Percentiles rank a stretch among this genome's conserved stretches.
These are phyloP conservation scores for Tuber indicum DNA, from an alignment of 495 filamentous ascomycete genomes.

Conservation along the genomic window DNA sequence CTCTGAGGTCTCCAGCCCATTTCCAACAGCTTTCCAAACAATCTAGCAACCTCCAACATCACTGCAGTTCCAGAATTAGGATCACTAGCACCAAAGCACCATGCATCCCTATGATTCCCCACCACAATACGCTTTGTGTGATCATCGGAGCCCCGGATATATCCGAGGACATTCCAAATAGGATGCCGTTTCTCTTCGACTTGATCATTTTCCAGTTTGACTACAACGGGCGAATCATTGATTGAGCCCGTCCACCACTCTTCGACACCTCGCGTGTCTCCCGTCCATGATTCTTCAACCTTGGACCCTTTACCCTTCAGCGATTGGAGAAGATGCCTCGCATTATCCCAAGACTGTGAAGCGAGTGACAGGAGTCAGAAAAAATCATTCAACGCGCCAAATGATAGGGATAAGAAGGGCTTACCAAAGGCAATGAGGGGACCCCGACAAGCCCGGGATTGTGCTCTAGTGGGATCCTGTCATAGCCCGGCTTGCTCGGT, in stretches of 20 bases:
- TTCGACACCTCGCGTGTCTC: constrained; percentile 62
- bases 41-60: constrained; percentile 75
- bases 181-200: constrained; percentile 74
- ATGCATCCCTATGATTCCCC: constrained; percentile 90
- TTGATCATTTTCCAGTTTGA: constrained; percentile 81
- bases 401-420: constrained; percentile 2
- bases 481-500: constrained; percentile 63
- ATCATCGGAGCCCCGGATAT: constrained; percentile 74
- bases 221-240: constrained; percentile 62
- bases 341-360: constrained; percentile 66
- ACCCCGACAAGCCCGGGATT: constrained; percentile 71
- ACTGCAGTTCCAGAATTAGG: constrained; percentile 86
- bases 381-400: background rate
- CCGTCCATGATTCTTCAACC: constrained; percentile 67
- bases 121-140: constrained; percentile 79
- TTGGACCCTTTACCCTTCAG: constrained; percentile 69
- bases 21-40: constrained; percentile 67
- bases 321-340: constrained; percentile 66
- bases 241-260: constrained; percentile 72
- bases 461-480: constrained; percentile 60
- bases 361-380: background rate
- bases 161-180: constrained; percentile 84
- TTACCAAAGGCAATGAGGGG: constrained; percentile 70
- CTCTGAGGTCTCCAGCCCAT: constrained; percentile 86
- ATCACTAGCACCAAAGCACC: constrained; percentile 80